These are phyloP conservation scores for Leccinum rimulosum DNA, from an alignment of 768 basidiomycete genomes.

Conservation along the genomic window DNA sequence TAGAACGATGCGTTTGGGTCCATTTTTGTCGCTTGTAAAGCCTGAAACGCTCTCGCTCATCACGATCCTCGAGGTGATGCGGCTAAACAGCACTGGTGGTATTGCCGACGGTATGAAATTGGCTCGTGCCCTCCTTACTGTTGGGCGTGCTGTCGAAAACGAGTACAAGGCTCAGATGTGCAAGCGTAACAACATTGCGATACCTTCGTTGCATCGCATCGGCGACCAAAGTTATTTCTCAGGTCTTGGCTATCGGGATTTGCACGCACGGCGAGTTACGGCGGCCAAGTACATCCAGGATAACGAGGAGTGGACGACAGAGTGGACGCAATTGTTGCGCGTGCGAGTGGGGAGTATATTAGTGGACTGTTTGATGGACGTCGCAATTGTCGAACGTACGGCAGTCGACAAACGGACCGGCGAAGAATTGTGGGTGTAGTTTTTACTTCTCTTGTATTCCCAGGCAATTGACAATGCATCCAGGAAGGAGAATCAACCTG, in stretches of 20 bases:
- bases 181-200: constrained; percentile 55
- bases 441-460: not conserved
- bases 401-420: constrained; percentile 57
- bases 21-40: constrained; percentile 74
- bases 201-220: constrained; percentile 36
- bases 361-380: constrained; percentile 80
- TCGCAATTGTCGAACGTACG: constrained; percentile 70
- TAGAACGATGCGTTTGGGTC: constrained; percentile 42
- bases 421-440: constrained; percentile 51
- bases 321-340: constrained; percentile 79
- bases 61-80: constrained; percentile 87
- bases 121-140: constrained; percentile 69
- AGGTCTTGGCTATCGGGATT: constrained; percentile 53
- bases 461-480: constrained; percentile 3
- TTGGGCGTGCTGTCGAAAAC: constrained; percentile 84
- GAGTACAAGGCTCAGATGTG: constrained; percentile 88
- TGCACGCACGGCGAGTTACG: constrained; percentile 63
- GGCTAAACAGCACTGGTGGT: constrained; percentile 72
- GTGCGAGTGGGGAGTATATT: constrained; percentile 80
- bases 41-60: constrained; percentile 82
- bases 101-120: constrained; percentile 88
- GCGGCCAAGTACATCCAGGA: constrained; percentile 64
- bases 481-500: constrained; percentile 80
- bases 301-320: constrained; percentile 69
- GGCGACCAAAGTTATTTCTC: constrained; percentile 50